Evolutionary conservation across 2,329 filamentous ascomycete species (phyloP), one percentile per base, ranked within the genome.

Genomic region (Aschersonia sp.): DNA sequence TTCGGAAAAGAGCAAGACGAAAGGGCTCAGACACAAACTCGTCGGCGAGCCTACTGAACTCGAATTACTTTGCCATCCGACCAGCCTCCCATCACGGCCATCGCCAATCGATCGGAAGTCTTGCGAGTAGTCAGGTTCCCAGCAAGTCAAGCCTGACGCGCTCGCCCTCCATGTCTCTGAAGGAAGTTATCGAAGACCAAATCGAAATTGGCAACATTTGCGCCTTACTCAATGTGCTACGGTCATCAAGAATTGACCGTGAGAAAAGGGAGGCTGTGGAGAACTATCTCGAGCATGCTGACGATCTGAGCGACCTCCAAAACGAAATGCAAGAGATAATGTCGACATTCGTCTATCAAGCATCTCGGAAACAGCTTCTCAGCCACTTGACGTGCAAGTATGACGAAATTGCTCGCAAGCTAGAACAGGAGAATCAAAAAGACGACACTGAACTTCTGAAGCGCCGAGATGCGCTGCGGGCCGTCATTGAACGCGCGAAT

Each of bases 201-300:
- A 68, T 68, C 5, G 68, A 73, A 32, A 75, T 83, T 32, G 66
- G 69, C 22, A 76, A 87, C 57, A 76, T 87, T 14, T 76, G 79
- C 4, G 77, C 78, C 4, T 68, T 98, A 30, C 73, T 94, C 68
- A 67, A 65, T 29, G 75, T 78, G 2, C 64, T 98, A 47, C 83
- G 81, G 52, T 68, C 67, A 40, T 79, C 84, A 5, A 76, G 81
- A 6, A 87, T 98, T 54, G 92, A 98, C 60, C 78, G 92, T 35
- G 90, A 97, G 67, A 97, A 92, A 68, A 79, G 94, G 50, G 83
- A 90, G 51, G 82, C 83, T 0, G 75, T 96, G 29, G 80, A 84
- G 56, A 85, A 78, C 52, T 98, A 95, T 59, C 70, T 96, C n/a
- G 70, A 80, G 42, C 73, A 92, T 47, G 85, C 79, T 5, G 79